Percentiles rank a stretch among this genome's conserved stretches.
Evolutionary conservation across 139 green algal genomes (phyloP).

Genomic region (Edaphochlamys debaryana): DNA sequence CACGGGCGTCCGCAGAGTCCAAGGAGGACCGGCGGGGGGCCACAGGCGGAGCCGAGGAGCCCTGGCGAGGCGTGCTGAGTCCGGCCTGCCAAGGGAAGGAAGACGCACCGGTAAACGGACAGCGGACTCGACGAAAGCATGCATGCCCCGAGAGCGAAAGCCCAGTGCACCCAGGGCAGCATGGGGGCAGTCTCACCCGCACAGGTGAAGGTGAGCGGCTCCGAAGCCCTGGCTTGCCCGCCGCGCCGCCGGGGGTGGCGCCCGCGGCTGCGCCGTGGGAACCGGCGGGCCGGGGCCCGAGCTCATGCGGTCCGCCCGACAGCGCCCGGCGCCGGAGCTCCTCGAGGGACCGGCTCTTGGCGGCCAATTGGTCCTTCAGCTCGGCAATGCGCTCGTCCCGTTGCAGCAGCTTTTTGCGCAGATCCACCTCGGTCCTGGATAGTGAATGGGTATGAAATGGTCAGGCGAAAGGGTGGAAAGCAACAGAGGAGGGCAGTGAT

Average conservation of each 20-base stretch:
- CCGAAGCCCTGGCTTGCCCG: background rate
- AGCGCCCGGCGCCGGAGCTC: conserved; percentile 14
- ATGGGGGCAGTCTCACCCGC: background rate
- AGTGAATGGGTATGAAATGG: too few relatives aligned
- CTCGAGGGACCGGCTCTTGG: background rate
- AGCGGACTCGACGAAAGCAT: too few relatives aligned
- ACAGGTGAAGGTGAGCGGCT: conserved; percentile 17
- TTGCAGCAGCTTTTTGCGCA: conserved; percentile 65
- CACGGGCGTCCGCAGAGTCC: background rate
- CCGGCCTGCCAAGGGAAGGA: too few relatives aligned
- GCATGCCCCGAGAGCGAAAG: too few relatives aligned
- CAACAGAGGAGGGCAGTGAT: too few relatives aligned
- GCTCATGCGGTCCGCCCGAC: background rate
- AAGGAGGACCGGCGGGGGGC: background rate
- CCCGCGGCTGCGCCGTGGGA: too few relatives aligned
- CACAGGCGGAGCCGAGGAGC: background rate
- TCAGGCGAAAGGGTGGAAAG: too few relatives aligned
- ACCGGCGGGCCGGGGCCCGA: too few relatives aligned
- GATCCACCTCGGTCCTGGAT: conserved; percentile 65
- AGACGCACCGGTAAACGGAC: too few relatives aligned
- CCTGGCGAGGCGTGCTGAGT: too few relatives aligned
- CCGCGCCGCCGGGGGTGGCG: too few relatives aligned
- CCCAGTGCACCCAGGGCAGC: too few relatives aligned
- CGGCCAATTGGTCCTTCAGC: conserved; percentile 56
- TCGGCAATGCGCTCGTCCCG: conserved; percentile 58